Base-by-base conservation (phyloP, 2,329 filamentous ascomycete genomes). In the Magnaporthiopsis incrustans region DNA sequence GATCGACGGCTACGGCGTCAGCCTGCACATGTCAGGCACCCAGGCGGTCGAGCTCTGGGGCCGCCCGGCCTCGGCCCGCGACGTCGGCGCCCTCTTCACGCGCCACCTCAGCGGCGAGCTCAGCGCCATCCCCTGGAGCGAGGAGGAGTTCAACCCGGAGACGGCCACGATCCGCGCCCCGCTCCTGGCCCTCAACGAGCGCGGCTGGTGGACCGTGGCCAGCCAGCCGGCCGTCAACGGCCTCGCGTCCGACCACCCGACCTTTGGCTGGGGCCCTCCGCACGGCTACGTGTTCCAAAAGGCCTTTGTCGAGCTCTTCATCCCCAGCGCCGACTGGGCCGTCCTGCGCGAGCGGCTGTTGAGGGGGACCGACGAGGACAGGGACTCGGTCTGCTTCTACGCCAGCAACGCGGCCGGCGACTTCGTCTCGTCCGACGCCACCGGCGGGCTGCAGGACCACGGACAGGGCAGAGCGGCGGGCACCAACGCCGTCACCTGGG, bases 281-380 rank as follows among this genome's bases (percentile, higher is more conserved):
- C 88, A 93, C 70, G 95, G 95, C 25, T 98, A 96, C 74, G 92
- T 98, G 60, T 99, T 97, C 80, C 95, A 99, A 73, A 99, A 98
- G 77, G 90, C 94, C 0, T 99, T 99, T 75, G 92, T 99, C 62
- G 95, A 99, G 75, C 92, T 98, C 78, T 99, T 99, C 81, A 79
- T 96, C 65, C 88, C 93, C 0, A 78, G 81, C 0, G 75, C 82
- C 0, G 90, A 94, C 73, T 98, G 92, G 88, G 75, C 78, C 22
- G 74, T 74, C 1, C 81, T 99, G 38, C 83, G 85, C 67, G 80
- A 82, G 4, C 84, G 85, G 65, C 84, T 98, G 59, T 73, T 76
- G 63, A 30, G 30, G 30, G 30, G 78, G 77, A 14, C 77, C 84
- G 50, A 85, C 85, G 63, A 78, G 85, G 30, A 30, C 22, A 81